Evolutionary conservation across 257 asterid genomes (phyloP), one percentile per base, ranked within the genome.

Genomic region (Schizonepeta tenuifolia): DNA sequence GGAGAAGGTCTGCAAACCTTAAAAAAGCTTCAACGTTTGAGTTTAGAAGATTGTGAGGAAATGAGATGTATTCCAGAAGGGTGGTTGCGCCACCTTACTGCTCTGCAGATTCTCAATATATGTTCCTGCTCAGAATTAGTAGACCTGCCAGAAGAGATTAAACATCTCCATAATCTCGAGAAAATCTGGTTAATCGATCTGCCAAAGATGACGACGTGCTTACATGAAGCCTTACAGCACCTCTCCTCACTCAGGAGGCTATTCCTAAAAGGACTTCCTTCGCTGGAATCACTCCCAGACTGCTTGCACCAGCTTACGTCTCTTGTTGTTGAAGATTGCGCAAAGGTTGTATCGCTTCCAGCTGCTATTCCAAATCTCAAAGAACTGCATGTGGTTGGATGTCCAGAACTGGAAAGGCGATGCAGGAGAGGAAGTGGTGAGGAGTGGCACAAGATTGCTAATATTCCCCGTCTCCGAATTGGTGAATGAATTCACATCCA

Each of bases 331-430:
- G 26, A 24, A 24, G 1, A 24, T 2, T 24, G 26, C 26, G 26
- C 26, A 24, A 24, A 24, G 26, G 26, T 24, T 24, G 26, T 24
- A 24, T 24, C 26, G 2, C 33, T 28, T 28, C 33, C 33, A 28
- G 33, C 33, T 28, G 33, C 44, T 5, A 24, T 72, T 76, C 15
- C 53, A 46, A 58, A 65, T 46, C 80, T 81, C 46, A 6, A 5
- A 1, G 28, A n/a, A 55, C 11, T 12, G 36, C 2, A 0, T 38
- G 43, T 38, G 11, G 2, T 4, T 1, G 11, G 2, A 7, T 38
- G 43, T 11, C 43, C 43, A 38, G 2, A 38, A 38, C 11, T 38
- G 43, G 10, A 38, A 38, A 38, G 43, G 11, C 43, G 43, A 38
- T 38, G 43, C 43, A 0, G 1, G 10, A 38, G 11, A 38, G 43